Percentiles rank a stretch among this genome's conserved stretches.
Conservation (phyloP, 2,329 filamentous ascomycete species). For the Paecilomyces formosus region DNA sequence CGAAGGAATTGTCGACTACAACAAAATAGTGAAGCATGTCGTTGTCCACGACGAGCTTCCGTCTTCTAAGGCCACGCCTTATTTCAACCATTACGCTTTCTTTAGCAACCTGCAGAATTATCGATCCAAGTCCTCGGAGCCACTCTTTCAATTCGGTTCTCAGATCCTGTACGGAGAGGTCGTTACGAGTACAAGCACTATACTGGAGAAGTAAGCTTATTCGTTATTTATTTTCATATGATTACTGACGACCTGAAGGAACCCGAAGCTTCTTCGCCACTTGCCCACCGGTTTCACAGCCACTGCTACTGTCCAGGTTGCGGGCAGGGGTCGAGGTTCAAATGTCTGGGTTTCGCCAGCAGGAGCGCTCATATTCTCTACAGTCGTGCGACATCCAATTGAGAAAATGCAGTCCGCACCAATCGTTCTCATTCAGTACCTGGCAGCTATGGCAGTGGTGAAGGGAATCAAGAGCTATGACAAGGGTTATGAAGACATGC, state of each 20-base stretch:
- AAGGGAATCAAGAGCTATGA: slow-evolving; percentile 77
- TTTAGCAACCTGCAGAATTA: slow-evolving; percentile 66
- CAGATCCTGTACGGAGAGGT: slow-evolving; percentile 82
- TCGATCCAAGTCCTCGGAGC: slow-evolving; percentile 49
- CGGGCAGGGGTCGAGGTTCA: slow-evolving; percentile 76
- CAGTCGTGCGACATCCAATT: slow-evolving; percentile 74
- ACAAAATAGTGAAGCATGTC: slow-evolving; percentile 63
- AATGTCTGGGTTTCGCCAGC: slow-evolving; percentile 95
- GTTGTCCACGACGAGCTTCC: slow-evolving; percentile 67
- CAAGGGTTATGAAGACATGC: slow-evolving; percentile 63
- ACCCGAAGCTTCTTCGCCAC: slow-evolving; percentile 65
- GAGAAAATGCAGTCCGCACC: slow-evolving; percentile 65
- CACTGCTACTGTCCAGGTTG: slow-evolving; percentile 79
- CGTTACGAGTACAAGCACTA: slow-evolving; percentile 85
- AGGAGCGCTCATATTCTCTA: slow-evolving; percentile 80
- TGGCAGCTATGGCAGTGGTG: slow-evolving; percentile 80
- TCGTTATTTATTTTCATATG: background rate
- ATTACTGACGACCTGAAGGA: slow-evolving; percentile 43
- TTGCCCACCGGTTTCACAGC: slow-evolving; percentile 82
- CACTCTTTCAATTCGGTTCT: slow-evolving; percentile 62
- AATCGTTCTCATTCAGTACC: slow-evolving; percentile 89
- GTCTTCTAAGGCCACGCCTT: slow-evolving; percentile 64
- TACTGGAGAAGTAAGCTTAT: slow-evolving; percentile 68
- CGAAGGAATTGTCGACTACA: slow-evolving; percentile 66
- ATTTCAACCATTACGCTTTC: slow-evolving; percentile 77